Percentiles rank a stretch among this genome's conserved stretches.
phyloP scores from a whole-genome alignment of 495 filamentous ascomycete species.

The Penicillium diatomitis region DNA sequence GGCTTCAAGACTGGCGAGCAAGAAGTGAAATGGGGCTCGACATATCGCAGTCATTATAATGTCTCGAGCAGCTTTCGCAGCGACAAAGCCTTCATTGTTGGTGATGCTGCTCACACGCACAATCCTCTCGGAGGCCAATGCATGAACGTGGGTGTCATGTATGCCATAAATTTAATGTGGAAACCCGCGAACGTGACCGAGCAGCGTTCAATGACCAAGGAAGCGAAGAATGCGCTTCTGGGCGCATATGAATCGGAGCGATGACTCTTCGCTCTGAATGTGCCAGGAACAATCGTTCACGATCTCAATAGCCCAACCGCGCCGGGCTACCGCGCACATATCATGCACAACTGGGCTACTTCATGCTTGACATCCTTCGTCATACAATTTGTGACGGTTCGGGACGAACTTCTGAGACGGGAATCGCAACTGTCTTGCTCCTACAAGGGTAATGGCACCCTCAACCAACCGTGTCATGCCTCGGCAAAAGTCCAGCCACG shows the following conservation, averaged over 20 bases:
- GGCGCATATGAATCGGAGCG: slow-evolving; percentile 46
- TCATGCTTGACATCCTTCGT: slow-evolving; percentile 20
- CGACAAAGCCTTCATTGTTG: slow-evolving; percentile 26
- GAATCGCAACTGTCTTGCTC: slow-evolving; percentile 25
- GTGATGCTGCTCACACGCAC: slow-evolving; percentile 48
- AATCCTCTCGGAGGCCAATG: slow-evolving; percentile 49
- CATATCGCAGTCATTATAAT: slow-evolving; percentile 27
- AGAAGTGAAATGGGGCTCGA: slow-evolving; percentile 30
- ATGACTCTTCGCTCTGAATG: slow-evolving; percentile 21
- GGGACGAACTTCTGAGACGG: slow-evolving; percentile 14
- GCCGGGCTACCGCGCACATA: slow-evolving; percentile 13
- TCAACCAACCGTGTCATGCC: slow-evolving; percentile 6
- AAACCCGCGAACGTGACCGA: slow-evolving; percentile 39
- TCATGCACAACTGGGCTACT: slow-evolving; percentile 23
- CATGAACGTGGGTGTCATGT: slow-evolving; percentile 53
- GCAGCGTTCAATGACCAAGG: slow-evolving; percentile 14
- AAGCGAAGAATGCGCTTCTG: slow-evolving; percentile 32
- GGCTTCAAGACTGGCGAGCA: slow-evolving; percentile 14
- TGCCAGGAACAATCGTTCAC: slow-evolving; percentile 24
- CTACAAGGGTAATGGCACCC: slow-evolving; percentile 17
- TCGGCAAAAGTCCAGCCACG: slow-evolving; percentile 20
- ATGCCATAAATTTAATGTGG: slow-evolving; percentile 53
- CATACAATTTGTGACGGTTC: slow-evolving; percentile 10
- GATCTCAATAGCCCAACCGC: slow-evolving; percentile 20
- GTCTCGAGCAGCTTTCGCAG: slow-evolving; percentile 21